Base-by-base conservation (phyloP, 352 stramenopile species). In the Pythium phragmiticola region DNA sequence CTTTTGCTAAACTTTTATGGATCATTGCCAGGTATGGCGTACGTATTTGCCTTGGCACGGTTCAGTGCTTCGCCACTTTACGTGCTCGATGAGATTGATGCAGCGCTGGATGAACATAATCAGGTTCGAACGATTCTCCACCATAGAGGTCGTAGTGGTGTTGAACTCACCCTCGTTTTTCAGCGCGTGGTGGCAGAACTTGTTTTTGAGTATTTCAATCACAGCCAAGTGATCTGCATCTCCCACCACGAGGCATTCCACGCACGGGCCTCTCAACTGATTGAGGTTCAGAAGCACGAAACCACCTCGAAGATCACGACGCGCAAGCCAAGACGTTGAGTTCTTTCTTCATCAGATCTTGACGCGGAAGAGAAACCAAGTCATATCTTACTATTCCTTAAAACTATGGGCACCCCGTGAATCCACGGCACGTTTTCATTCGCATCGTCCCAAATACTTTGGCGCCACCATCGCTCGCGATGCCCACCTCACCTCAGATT, bases 171-270 rank as follows among this genome's bases (percentile, higher is more conserved):
- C 33, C 9, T 17, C 2, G 9, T 16, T 42, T 61, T 16, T 53
- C 16, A 78, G 73, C 55, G 58, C 19, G 36, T 65, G n/a, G 68
- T 76, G 5, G 74, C 65, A 12, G 45, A 72, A 17, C 36, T 76
- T n/a, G 60, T 75, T 34, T 26, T 65, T 2, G 28, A 68, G 23
- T 37, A 73, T 36, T 81, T 81, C 71, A 41, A 41, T 13, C 55
- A 57, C 7, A 77, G 65, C 50, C 74, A 82, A 74, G 74, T 77
- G 4, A 75, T 82, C 36, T 77, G 74, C 69, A 76, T 79, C 39
- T 79, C 71, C 2, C 71, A 82, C n/a, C 74, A 79, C 42, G 58
- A 75, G 54, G 60, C 63, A 28, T 74, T 74, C 30, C 66, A 73
- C 19, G 16, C 37, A n/a, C 50, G 55, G 46, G 73, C 67, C 3